phyloP scores from a whole-genome alignment of 2,329 filamentous ascomycete genomes.

The Fusarium duplospermum region DNA sequence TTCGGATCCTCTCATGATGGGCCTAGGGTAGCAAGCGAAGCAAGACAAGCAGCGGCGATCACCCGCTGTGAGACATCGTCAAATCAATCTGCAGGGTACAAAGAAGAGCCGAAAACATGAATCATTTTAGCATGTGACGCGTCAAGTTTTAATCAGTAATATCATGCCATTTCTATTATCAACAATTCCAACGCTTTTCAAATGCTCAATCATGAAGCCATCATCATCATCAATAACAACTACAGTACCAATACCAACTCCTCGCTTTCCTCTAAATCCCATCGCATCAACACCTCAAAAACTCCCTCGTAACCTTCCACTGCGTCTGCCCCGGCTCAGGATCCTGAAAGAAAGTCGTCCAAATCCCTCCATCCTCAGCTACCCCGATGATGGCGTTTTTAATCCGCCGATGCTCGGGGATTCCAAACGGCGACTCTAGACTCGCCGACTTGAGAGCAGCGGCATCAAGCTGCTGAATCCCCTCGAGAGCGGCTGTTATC shows the following conservation, averaged over 20 bases:
- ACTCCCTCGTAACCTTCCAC: conserved; percentile 48
- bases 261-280: background rate
- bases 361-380: conserved; percentile 39
- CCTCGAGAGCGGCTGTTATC: conserved; percentile 26
- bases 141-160: background rate
- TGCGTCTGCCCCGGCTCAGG: conserved; percentile 36
- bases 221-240: background rate
- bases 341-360: conserved; percentile 46
- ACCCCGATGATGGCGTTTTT: conserved; percentile 48
- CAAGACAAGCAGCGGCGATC: background rate
- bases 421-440: conserved; percentile 44
- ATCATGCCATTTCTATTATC: background rate
- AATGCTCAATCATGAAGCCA: background rate
- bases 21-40: background rate
- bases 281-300: conserved; percentile 29
- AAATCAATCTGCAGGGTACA: background rate
- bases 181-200: background rate
- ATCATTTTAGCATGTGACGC: background rate
- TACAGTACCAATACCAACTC: background rate
- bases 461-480: conserved; percentile 29
- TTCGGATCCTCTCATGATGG: background rate
- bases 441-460: conserved; percentile 1
- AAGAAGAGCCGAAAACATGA: background rate
- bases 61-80: background rate
- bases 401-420: conserved; percentile 43